Conservation (phyloP, 2,329 filamentous ascomycete species). For the Exserohilum turcica region DNA sequence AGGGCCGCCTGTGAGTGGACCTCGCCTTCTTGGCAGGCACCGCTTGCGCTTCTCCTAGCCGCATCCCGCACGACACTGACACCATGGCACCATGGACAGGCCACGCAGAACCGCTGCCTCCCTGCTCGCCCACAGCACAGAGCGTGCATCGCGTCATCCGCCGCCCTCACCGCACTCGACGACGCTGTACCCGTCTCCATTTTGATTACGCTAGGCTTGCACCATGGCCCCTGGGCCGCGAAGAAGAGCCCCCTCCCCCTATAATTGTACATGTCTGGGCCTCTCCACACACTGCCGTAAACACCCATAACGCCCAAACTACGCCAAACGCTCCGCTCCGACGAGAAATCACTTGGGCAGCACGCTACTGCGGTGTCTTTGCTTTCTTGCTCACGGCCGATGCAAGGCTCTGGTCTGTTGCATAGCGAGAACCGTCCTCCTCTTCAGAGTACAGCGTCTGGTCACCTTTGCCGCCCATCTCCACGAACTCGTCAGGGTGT, state of each 20-base stretch:
- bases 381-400: conserved; percentile 8
- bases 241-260: conserved; percentile 2
- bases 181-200: neutral
- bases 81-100: conserved; percentile 34
- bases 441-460: conserved; percentile 71
- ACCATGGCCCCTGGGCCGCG: neutral
- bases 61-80: conserved; percentile 6
- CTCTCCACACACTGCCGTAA: conserved; percentile 18
- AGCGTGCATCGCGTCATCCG: conserved; percentile 1
- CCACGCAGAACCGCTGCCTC: conserved; percentile 13
- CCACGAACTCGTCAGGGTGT: conserved; percentile 76
- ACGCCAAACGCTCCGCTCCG: conserved; percentile 10
- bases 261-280: conserved; percentile 20
- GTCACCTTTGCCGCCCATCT: conserved; percentile 85
- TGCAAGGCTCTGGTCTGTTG: conserved; percentile 23
- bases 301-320: conserved; percentile 18
- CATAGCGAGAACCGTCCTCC: conserved; percentile 55
- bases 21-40: conserved; percentile 27
- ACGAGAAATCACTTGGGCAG: neutral
- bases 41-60: conserved; percentile 17
- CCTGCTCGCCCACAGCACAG: conserved; percentile 6
- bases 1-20: conserved; percentile 19
- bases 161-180: neutral
- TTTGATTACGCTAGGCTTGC: conserved; percentile 9
- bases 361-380: neutral